phyloP scores from a whole-genome alignment of 2,329 filamentous ascomycete genomes.

The Geosmithia putterillii region DNA sequence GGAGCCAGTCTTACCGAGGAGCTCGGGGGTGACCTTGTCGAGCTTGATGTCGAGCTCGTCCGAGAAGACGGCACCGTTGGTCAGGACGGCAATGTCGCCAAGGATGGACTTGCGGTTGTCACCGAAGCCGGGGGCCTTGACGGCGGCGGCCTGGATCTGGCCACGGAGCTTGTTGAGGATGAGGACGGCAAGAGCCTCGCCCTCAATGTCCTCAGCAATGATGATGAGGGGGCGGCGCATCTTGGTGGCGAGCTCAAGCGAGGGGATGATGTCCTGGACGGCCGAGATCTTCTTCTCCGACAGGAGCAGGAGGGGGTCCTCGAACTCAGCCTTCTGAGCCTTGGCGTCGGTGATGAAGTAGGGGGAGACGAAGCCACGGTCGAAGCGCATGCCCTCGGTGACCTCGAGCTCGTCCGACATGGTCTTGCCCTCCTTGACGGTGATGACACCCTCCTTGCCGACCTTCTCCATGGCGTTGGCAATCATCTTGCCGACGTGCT shows the following conservation, averaged over 20 bases:
- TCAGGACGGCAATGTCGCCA: conserved; percentile 88
- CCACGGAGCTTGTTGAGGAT: conserved; percentile 99
- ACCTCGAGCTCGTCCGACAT: conserved; percentile 95
- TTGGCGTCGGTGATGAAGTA: conserved; percentile 99
- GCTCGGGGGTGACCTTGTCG: conserved; percentile 90
- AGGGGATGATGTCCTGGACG: conserved; percentile 96
- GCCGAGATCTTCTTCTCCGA: conserved; percentile 99
- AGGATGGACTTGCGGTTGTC: conserved; percentile 99
- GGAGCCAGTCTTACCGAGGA: conserved; percentile 93
- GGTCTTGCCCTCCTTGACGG: conserved; percentile 99
- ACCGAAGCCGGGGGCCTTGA: conserved; percentile 98
- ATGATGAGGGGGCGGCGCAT: conserved; percentile 92
- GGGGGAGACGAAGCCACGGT: conserved; percentile 94
- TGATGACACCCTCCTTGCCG: conserved; percentile 99
- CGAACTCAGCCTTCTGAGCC: conserved; percentile 97
- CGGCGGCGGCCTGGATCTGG: conserved; percentile 94
- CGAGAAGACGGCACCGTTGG: conserved; percentile 94
- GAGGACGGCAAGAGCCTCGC: conserved; percentile 95
- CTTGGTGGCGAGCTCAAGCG: conserved; percentile 93
- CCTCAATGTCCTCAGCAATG: conserved; percentile 98
- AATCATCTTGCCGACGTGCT: conserved; percentile 88
- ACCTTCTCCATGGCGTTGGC: conserved; percentile 99
- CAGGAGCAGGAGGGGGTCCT: conserved; percentile 96
- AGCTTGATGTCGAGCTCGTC: conserved; percentile 99
- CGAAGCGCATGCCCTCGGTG: conserved; percentile 99